These are phyloP conservation scores for Trichoderma koningiopsis DNA, from an alignment of 2,329 filamentous ascomycete genomes.

Conservation along the genomic window DNA sequence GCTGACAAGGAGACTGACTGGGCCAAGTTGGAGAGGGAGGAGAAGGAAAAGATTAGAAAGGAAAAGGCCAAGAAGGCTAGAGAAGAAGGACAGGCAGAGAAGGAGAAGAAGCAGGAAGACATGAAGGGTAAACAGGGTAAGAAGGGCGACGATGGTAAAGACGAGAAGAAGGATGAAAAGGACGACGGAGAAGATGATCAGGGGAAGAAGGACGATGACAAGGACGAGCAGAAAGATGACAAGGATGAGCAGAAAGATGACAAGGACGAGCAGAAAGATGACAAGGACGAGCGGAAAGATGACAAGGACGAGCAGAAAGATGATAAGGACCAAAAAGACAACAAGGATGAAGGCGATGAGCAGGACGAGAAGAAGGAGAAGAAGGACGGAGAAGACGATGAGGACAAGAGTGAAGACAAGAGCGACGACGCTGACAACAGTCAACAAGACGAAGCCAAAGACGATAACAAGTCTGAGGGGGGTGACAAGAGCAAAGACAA, in stretches of 20 bases:
- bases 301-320: conserved; percentile 15
- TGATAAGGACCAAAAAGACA: too few relatives aligned
- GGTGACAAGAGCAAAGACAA: not conserved
- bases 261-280: conserved; percentile 21
- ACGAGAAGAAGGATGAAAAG: conserved; percentile 23
- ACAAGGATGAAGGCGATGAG: conserved; percentile 20
- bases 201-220: not conserved
- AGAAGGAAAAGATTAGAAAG: conserved; percentile 42
- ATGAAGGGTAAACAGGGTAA: conserved; percentile 32
- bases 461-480: not conserved
- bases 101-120: conserved; percentile 34
- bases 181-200: not conserved
- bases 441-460: not conserved
- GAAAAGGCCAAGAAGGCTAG: conserved; percentile 38
- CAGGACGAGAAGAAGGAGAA: conserved; percentile 20
- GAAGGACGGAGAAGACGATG: conserved; percentile 29
- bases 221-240: too few relatives aligned
- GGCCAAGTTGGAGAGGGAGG: conserved; percentile 48
- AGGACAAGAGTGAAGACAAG: not conserved
- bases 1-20: conserved; percentile 48
- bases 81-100: conserved; percentile 35
- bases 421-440: not conserved
- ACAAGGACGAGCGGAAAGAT: too few relatives aligned
- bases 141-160: conserved; percentile 29
- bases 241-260: not conserved